Percentiles rank a stretch among this genome's conserved stretches.
These are phyloP conservation scores for Truncatella angustata DNA, from an alignment of 2,329 filamentous ascomycete species.

Conservation along the genomic window DNA sequence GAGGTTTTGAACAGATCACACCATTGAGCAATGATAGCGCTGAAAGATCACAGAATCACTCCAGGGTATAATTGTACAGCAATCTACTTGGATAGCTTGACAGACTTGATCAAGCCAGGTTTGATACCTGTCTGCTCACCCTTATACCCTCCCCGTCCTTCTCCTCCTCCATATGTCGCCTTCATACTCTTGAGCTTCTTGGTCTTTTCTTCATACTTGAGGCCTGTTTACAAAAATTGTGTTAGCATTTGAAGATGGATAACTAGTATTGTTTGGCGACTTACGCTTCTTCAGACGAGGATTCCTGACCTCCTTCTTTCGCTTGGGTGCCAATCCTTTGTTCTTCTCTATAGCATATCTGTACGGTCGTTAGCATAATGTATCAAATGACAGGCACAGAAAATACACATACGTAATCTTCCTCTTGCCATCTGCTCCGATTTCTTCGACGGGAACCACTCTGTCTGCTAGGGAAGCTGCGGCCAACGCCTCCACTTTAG, in stretches of 20 bases:
- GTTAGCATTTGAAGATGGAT: background rate
- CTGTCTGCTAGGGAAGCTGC: slow-evolving; percentile 63
- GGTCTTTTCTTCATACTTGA: slow-evolving; percentile 81
- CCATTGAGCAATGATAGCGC: too few relatives aligned
- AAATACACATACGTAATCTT: slow-evolving; percentile 62
- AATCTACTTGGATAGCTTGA: slow-evolving; percentile 63
- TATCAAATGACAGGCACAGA: background rate
- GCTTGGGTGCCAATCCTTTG: slow-evolving; percentile 1
- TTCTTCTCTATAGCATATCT: slow-evolving; percentile 7
- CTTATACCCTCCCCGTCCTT: slow-evolving; percentile 80
- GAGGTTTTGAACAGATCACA: too few relatives aligned
- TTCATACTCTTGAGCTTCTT: slow-evolving; percentile 93
- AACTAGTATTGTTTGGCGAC: too few relatives aligned
- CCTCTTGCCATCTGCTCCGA: slow-evolving; percentile 83
- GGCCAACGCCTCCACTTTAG: slow-evolving; percentile 53
- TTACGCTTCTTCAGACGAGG: slow-evolving; percentile 2
- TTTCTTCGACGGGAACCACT: slow-evolving; percentile 62
- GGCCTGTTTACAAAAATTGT: too few relatives aligned
- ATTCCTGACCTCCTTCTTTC: slow-evolving; percentile 6
- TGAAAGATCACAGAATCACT: too few relatives aligned
- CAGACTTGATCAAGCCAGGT: slow-evolving; percentile 86
- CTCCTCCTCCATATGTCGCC: slow-evolving; percentile 80
- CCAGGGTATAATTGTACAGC: background rate
- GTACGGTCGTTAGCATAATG: background rate
- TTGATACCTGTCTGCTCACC: slow-evolving; percentile 97